Conservation (phyloP, 2,329 filamentous ascomycete genomes). For the Trichoderma sp. region DNA sequence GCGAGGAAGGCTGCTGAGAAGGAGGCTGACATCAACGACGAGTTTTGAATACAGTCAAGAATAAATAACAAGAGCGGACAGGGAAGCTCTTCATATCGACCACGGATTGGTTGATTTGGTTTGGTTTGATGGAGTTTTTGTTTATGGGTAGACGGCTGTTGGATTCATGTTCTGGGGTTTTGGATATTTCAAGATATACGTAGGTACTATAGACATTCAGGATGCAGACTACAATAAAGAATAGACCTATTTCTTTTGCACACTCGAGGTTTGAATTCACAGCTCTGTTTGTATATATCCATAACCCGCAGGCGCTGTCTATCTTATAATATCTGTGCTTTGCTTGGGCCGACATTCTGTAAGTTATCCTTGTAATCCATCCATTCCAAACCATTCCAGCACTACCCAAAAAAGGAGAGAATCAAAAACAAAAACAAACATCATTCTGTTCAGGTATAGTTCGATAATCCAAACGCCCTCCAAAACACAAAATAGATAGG, state of each 20-base stretch:
- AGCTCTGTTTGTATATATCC: conserved; percentile 12
- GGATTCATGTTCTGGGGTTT: not conserved
- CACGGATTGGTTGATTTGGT: not conserved
- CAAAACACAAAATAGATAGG: not conserved
- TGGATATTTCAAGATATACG: not conserved
- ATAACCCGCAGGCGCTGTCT: conserved; percentile 18
- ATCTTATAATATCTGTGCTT: conserved; percentile 9
- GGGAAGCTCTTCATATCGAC: not conserved
- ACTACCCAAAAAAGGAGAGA: conserved; percentile 3
- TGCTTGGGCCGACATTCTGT: conserved; percentile 17
- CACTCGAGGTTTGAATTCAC: not conserved
- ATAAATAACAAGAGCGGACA: not conserved
- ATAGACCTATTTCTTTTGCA: not conserved
- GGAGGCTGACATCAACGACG: conserved; percentile 34
- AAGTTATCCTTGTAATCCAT: conserved; percentile 3
- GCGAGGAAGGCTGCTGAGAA: conserved; percentile 43
- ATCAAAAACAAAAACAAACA: not conserved
- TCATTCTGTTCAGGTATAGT: conserved; percentile 20
- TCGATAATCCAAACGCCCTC: conserved; percentile 1
- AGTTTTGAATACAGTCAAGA: conserved; percentile 17
- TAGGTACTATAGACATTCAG: not conserved
- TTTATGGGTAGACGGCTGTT: not conserved
- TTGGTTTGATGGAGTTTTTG: not conserved
- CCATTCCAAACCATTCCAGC: not conserved
- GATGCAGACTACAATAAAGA: not conserved